These are phyloP conservation scores for Echium plantagineum DNA, from an alignment of 257 asterid genomes.

Conservation along the genomic window DNA sequence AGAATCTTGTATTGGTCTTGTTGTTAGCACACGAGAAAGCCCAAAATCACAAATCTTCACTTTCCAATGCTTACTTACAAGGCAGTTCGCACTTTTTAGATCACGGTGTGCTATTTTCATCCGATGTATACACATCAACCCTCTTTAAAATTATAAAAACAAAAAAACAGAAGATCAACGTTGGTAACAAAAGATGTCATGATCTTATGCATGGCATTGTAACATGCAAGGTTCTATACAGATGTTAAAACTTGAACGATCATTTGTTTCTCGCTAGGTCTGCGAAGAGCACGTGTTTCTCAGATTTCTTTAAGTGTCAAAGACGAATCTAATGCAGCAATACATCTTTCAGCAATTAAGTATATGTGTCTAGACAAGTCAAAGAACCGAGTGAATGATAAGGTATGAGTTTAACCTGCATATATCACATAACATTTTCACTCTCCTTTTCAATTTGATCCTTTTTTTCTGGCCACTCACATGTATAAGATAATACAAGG, in stretches of 20 bases:
- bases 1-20: slow-evolving; percentile 44
- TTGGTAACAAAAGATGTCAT: background rate
- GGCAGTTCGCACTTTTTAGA: slow-evolving; percentile 92
- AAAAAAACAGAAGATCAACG: background rate
- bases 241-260: no score
- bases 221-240: no score
- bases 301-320: background rate
- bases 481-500: slow-evolving; percentile 75
- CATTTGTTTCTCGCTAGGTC: no score
- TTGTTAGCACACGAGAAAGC: slow-evolving; percentile 52
- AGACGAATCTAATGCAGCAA: background rate
- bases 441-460: slow-evolving; percentile 80
- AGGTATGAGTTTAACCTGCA: slow-evolving; percentile 52
- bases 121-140: slow-evolving; percentile 71
- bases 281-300: no score
- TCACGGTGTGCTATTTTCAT: slow-evolving; percentile 87
- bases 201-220: background rate
- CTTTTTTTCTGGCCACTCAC: slow-evolving; percentile 74
- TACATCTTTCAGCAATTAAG: background rate
- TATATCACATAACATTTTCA: slow-evolving; percentile 77
- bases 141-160: slow-evolving; percentile 32
- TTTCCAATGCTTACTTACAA: slow-evolving; percentile 74
- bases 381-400: slow-evolving; percentile 1
- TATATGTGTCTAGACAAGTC: background rate
- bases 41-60: slow-evolving; percentile 93